Conservation (phyloP, 148 eudicot genomes). For the Mesembryanthemum crystallinum region DNA sequence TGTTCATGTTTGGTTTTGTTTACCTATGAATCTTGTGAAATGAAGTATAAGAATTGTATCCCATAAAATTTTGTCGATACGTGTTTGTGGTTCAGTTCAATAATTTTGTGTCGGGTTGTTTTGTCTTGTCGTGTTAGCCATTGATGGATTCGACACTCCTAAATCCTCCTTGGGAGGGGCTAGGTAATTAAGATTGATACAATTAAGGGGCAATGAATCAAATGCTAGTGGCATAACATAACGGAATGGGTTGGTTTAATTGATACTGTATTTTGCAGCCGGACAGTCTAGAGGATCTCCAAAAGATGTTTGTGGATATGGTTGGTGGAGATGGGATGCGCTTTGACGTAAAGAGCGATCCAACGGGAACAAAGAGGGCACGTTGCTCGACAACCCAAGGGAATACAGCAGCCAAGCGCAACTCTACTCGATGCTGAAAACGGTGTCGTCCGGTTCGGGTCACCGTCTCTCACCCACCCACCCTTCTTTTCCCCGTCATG, state of each 20-base stretch:
- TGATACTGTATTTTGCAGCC: conserved; percentile 30
- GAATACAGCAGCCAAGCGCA: conserved; percentile 34
- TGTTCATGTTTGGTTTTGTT: too few species aligned
- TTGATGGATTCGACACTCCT: too few species aligned
- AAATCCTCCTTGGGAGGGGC: too few species aligned
- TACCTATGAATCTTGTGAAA: too few species aligned
- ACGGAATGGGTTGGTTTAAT: neutral
- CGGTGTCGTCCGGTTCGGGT: neutral
- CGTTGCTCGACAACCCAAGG: conserved; percentile 35
- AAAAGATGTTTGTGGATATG: conserved; percentile 75
- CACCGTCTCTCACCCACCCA: too few species aligned
- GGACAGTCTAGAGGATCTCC: conserved; percentile 84
- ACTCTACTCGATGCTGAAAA: conserved; percentile 27
- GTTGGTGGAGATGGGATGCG: conserved; percentile 68
- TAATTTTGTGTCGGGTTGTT: too few species aligned
- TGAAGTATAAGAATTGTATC: too few species aligned
- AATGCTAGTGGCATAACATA: neutral
- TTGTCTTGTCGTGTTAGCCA: too few species aligned
- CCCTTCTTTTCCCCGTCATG: too few species aligned
- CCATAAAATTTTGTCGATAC: too few species aligned
- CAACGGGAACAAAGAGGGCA: conserved; percentile 44
- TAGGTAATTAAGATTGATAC: too few species aligned
- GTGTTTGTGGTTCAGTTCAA: too few species aligned
- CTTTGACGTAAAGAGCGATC: conserved; percentile 37
- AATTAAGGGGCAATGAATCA: neutral